Evolutionary conservation across 148 eudicot genomes (phyloP).

Genomic region (Talinum fruticosum): DNA sequence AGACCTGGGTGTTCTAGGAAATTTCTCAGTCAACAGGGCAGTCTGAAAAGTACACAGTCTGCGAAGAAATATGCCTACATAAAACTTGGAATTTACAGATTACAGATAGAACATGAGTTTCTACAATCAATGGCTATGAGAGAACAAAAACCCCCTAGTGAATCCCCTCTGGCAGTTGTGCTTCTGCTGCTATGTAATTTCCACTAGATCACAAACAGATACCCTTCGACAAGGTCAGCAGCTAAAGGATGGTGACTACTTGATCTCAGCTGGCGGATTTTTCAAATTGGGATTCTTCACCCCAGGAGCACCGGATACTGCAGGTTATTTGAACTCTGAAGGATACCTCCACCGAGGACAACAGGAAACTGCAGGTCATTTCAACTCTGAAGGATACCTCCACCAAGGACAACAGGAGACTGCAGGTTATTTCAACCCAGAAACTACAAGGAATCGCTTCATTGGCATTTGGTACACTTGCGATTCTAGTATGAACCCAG

Average conservation of each 20-base stretch:
- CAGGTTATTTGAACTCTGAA: slow-evolving; percentile 4
- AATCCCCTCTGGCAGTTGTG: neutral
- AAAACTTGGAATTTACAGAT: neutral
- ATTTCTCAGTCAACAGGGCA: neutral
- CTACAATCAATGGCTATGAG: neutral
- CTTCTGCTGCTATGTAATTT: slow-evolving; percentile 9
- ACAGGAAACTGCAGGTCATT: slow-evolving; percentile 1
- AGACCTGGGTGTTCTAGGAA: neutral
- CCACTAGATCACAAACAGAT: slow-evolving; percentile 12
- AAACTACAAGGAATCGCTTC: slow-evolving; percentile 13
- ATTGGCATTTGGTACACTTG: slow-evolving; percentile 27
- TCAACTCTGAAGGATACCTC: slow-evolving; percentile 13
- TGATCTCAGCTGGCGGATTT: slow-evolving; percentile 23
- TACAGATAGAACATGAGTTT: neutral
- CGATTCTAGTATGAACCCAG: neutral
- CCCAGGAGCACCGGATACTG: neutral
- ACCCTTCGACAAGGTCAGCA: slow-evolving; percentile 24
- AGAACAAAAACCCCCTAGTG: neutral
- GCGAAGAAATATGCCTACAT: neutral
- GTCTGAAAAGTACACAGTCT: neutral
- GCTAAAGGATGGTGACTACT: slow-evolving; percentile 15
- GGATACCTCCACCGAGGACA: slow-evolving; percentile 17
- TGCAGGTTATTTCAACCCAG: slow-evolving; percentile 14
- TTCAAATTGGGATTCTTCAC: slow-evolving; percentile 29
- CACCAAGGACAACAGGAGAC: neutral